phyloP scores from a whole-genome alignment of 75 land plant genomes.

The Picea sitchensis region DNA sequence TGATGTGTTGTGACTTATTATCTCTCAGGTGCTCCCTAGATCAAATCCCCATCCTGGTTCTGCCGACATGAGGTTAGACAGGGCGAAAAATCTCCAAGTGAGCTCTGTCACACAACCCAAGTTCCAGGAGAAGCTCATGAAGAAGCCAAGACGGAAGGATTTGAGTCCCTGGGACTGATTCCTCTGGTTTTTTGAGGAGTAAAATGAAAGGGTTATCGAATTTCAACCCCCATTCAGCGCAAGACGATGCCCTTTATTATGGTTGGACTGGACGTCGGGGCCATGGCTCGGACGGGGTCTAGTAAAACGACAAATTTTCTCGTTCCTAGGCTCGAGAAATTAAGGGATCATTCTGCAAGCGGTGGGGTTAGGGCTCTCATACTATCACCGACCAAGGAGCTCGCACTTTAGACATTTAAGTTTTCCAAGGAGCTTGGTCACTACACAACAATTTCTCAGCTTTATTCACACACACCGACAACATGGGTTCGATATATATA shows the following conservation, averaged over 20 bases:
- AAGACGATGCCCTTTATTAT: slow-evolving; percentile 81
- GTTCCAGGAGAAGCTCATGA: slow-evolving; percentile 17
- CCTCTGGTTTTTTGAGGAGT: slow-evolving; percentile 63
- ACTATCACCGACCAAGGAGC: slow-evolving; percentile 79
- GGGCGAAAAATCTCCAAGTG: no score
- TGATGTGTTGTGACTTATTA: no score
- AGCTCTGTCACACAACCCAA: no score
- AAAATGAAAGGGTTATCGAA: slow-evolving; percentile 75
- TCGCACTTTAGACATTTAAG: slow-evolving; percentile 86
- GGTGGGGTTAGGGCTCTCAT: slow-evolving; percentile 72
- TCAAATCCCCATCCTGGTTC: no score
- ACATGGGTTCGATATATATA: neutral
- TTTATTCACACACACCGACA: neutral
- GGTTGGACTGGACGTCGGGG: slow-evolving; percentile 82
- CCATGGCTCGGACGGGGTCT: slow-evolving; percentile 98
- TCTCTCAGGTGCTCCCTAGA: no score
- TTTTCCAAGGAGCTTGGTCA: slow-evolving; percentile 81
- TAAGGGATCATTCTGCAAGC: slow-evolving; percentile 49
- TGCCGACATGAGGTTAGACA: no score
- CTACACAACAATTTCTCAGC: slow-evolving; percentile 30
- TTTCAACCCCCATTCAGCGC: slow-evolving; percentile 97
- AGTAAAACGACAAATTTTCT: slow-evolving; percentile 95
- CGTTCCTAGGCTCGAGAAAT: slow-evolving; percentile 76
- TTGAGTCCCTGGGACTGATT: slow-evolving; percentile 79
- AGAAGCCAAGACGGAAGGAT: slow-evolving; percentile 90